Base-by-base conservation (phyloP, 352 stramenopile species). In the Globisporangium mamillatum region DNA sequence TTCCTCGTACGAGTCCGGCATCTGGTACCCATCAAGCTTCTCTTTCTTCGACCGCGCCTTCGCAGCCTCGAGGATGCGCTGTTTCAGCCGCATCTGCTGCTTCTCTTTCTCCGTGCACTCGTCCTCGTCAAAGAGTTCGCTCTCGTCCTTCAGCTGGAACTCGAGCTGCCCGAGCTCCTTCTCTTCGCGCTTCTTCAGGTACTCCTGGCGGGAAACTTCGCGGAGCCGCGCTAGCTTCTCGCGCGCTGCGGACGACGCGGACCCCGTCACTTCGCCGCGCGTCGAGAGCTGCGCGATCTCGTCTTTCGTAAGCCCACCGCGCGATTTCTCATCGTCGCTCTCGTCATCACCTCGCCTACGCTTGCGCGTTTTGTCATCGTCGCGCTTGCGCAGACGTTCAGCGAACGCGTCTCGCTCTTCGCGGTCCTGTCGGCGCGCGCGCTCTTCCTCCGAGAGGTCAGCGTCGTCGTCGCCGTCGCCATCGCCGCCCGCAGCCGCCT, bases 101-200 rank as follows among this genome's bases (percentile, higher is more conserved):
- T 81, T 72, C 74, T 99, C 97, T 18, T 87, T 82, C 22, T 77
- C 74, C 3, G 89, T 97, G 4, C 92, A 75, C 29, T 88, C 75
- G 29, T 81, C 70, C 24, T 90, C 83, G 46, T 87, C 80, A 80
- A 98, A 98, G 12, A 94, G 71, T 36, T 91, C 70, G 41, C 85
- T 75, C 65, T 95, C 86, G 70, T 95, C 88, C 60, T 89, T 87
- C 25, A 95, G 65, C 69, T 91, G 77, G 58, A 77, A 78, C 64
- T 99, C 83, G 59, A 99, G 79, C 57, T 99, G 79, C 67, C 93
- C 86, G 58, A 99, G 78, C 78, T 99, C 95, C 70, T 98, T 97
- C 74, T 99, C 95, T 70, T 99, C 96, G 56, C 97, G 89, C 82
- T 99, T 99, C 70, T 98, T 97, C 24, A 99, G 77, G 70, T 99